phyloP scores from a whole-genome alignment of 2,329 filamentous ascomycete genomes.

The Diaporthe citri region DNA sequence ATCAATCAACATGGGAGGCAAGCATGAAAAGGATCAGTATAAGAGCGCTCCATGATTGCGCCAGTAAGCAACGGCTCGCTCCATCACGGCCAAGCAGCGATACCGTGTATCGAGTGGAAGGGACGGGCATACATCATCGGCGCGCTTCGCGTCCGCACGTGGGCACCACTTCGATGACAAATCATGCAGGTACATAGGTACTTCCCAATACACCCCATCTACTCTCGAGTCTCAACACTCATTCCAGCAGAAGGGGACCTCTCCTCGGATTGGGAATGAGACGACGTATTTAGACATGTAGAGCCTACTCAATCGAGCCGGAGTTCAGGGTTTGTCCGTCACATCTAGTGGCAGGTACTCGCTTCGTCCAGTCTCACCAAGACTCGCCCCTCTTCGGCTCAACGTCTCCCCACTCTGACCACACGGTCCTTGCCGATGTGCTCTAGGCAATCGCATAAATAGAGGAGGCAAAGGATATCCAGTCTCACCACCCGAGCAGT shows the following conservation, averaged over 20 bases:
- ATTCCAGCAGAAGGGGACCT: neutral
- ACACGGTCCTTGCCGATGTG: neutral
- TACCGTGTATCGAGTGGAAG: neutral
- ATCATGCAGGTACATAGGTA: conserved; percentile 9
- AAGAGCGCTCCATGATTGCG: no score
- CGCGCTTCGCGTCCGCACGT: conserved; percentile 30
- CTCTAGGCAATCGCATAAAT: neutral
- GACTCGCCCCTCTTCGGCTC: neutral
- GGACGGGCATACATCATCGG: neutral
- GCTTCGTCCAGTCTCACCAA: neutral
- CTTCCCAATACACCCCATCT: neutral
- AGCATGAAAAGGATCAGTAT: neutral
- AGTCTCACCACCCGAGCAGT: no score
- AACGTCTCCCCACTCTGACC: neutral
- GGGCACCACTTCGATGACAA: conserved; percentile 27
- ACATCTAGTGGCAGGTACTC: neutral
- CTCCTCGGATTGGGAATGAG: neutral
- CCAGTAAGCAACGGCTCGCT: neutral
- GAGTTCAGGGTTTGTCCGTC: neutral
- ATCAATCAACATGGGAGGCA: neutral
- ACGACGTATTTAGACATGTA: neutral
- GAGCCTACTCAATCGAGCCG: neutral
- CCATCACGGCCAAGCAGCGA: neutral
- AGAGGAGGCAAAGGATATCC: neutral
- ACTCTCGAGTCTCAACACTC: neutral